Base-by-base conservation (phyloP, 2,329 filamentous ascomycete species). In the Lecanicillium sp. region DNA sequence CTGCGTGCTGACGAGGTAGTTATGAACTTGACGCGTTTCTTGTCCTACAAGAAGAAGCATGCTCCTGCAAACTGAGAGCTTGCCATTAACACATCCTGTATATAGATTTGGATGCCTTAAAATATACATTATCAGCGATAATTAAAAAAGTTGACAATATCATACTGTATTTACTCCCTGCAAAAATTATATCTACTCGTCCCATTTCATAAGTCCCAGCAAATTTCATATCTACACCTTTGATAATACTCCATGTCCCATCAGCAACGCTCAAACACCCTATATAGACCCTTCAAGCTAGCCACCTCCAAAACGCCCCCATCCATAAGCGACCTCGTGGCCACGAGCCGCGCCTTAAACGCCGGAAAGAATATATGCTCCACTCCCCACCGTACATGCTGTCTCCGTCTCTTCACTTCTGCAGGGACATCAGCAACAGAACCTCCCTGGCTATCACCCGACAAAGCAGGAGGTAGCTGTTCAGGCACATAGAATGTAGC, bases 261-360 rank as follows among this genome's bases (percentile, higher is more conserved):
- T 75, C 59, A 96, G 59, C 92, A 96, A 39, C 92, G 70, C 63
- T 98, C 92, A 68, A 98, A 98, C 3, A 96, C 89, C 33, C 85
- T 71, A 60, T 98, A 98, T 42, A 98, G 57, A 0, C 89, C 88
- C 60, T 95, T 96, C 43, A 96, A 60, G 63, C 94, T 87, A 2
- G 92, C 90, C 35, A 95, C 78, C 60, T 98, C 90, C 33, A 94
- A 65, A 9, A 95, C 78, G 8, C 69, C 74, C 1, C 79, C 83
- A 36, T 80, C 77, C 62, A 94, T 75, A 51, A 96, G 63, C 5
- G 73, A 70, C 47, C 75, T 82, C 8, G 92, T 95, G 15, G 86
- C 89, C 40, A 96, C 78, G 33, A 98, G 62, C 41, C 88, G 72
- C 5, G 83, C 70, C 57, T 87, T 86, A 54, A 95, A 85, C 1